Base-by-base conservation (phyloP, 768 basidiomycete species). In the Lentinula lateritia region DNA sequence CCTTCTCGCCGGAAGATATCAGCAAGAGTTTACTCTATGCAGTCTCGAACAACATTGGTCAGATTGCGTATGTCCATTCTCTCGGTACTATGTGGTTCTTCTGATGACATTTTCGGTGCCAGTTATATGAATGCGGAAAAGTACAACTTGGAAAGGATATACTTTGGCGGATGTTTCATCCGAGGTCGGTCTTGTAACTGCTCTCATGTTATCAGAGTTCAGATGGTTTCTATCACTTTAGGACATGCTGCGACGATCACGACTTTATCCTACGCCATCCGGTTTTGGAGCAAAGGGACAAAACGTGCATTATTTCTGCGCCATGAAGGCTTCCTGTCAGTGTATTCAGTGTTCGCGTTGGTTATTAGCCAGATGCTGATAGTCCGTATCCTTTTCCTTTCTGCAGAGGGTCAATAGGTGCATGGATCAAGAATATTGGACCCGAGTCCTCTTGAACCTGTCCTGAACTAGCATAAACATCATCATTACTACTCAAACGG, bases 61-160 rank as follows among this genome's bases (percentile, higher is more conserved):
- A 99, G 75, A 98, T 99, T 77, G 97, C 97, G 96, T 99, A 74
- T 72, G 95, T 89, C 50, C 42, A 42, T 36, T 36, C 13, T 34
- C 28, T 52, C 58, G 36, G 55, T 45, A 52, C 18, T 18, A 20
- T 2, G 42, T 16, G 32, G 20, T 35, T 38, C 55, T 52, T 52
- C 52, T 61, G 36, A 52, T 20, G 20, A 32, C 32, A 61, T 65
- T 45, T 58, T 59, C 58, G 36, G 62, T 61, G 12, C 36, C 71
- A 96, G 93, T 52, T 98, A 95, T 74, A 98, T 99, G 97, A 98
- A 99, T 72, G 97, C 97, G 60, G 97, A 98, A 73, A 98, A 98
- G 78, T 97, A 98, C 73, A 88, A 92, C 67, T 74, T 99, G 62
- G 93, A 97, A 68, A 86, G 93, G 71, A 98, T 99, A 66, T 99